phyloP scores from a whole-genome alignment of 1,139 yeast genomes.

The Yarrowia galli region DNA sequence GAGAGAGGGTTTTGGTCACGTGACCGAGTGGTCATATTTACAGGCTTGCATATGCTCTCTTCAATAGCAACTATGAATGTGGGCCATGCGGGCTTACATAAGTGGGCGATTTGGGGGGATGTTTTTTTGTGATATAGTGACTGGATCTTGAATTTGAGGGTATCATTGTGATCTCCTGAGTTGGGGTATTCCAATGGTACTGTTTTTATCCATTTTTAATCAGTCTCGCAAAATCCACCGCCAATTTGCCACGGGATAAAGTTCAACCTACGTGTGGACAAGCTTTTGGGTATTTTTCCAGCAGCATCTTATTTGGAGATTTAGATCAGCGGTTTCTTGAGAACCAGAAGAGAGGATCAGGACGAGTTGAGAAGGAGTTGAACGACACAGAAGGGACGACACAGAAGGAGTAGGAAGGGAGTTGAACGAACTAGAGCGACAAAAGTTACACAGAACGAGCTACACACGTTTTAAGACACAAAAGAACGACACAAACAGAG shows the following conservation, averaged over 20 bases:
- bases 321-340: not conserved
- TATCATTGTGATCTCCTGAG: not conserved
- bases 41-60: too few relatives aligned
- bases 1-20: too few relatives aligned
- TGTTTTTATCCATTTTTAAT: too few relatives aligned
- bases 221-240: too few relatives aligned
- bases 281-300: constrained; percentile 29
- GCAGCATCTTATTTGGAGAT: not conserved
- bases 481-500: not conserved
- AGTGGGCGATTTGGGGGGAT: too few relatives aligned
- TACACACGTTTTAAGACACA: too few relatives aligned
- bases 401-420: not conserved
- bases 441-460: not conserved
- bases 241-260: constrained; percentile 23
- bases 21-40: too few relatives aligned
- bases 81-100: too few relatives aligned
- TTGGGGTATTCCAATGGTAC: not conserved
- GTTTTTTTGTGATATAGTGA: too few relatives aligned
- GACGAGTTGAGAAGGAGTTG: not conserved
- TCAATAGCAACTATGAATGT: too few relatives aligned
- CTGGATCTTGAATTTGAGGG: not conserved
- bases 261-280: not conserved
- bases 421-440: not conserved
- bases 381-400: not conserved
- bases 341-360: not conserved